Evolutionary conservation across 306 rosid species (phyloP).

Genomic region (Potentilla sterilis): DNA sequence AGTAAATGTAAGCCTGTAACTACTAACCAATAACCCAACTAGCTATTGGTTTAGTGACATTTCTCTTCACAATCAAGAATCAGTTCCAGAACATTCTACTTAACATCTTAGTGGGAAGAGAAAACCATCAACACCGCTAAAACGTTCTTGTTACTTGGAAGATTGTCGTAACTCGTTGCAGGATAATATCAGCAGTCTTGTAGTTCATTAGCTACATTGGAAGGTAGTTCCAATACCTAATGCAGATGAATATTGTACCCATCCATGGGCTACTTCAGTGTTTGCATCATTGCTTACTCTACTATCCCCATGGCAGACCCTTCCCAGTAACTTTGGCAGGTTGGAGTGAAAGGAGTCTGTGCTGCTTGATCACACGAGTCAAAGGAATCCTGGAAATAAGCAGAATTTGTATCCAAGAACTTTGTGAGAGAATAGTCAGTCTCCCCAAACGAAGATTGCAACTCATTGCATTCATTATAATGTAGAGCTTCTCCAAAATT

Average conservation of each 20-base stretch:
- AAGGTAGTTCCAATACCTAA: constrained; percentile 20
- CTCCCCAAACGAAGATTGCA: background rate
- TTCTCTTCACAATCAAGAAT: background rate
- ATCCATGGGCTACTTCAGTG: constrained; percentile 33
- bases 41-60: background rate
- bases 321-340: constrained; percentile 16
- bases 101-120: background rate
- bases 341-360: constrained; percentile 1
- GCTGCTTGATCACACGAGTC: background rate
- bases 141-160: background rate
- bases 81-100: background rate
- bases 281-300: constrained; percentile 23
- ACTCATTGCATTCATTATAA: constrained; percentile 9
- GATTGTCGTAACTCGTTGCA: background rate
- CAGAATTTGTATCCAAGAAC: constrained; percentile 20
- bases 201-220: constrained; percentile 3
- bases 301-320: constrained; percentile 20
- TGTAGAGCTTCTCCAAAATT: background rate
- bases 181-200: background rate
- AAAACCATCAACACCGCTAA: background rate
- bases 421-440: constrained; percentile 12
- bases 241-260: constrained; percentile 36
- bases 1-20: background rate
- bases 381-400: background rate
- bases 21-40: background rate